phyloP scores from a whole-genome alignment of 169 alveolate species.

The Eimeria necatrix region DNA sequence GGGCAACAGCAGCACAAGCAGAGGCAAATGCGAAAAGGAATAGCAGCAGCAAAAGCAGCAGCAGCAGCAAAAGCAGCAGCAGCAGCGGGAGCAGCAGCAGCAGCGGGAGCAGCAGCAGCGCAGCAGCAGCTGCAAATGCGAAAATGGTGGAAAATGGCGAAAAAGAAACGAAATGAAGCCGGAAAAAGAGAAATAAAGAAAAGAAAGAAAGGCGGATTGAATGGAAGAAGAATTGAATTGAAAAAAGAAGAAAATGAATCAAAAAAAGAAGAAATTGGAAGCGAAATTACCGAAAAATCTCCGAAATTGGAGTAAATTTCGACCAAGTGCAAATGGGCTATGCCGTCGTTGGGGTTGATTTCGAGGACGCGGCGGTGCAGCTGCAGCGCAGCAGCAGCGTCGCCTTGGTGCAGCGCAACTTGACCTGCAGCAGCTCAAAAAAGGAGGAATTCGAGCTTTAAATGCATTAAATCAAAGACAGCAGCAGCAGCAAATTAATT shows the following conservation, averaged over 20 bases:
- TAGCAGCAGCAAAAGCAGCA: background rate
- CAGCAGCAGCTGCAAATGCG: background rate
- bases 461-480: no score
- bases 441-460: background rate
- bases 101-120: background rate
- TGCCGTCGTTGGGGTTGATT: conserved; percentile 66
- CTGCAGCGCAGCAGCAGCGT: background rate
- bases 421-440: conserved; percentile 31
- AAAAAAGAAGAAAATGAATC: background rate
- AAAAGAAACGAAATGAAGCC: background rate
- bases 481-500: no score
- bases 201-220: background rate
- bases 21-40: background rate
- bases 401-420: conserved; percentile 66
- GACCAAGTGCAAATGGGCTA: conserved; percentile 61
- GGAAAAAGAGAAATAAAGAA: background rate
- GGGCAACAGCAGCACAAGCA: background rate
- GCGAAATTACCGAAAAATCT: background rate
- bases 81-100: background rate
- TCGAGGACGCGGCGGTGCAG: conserved; percentile 27
- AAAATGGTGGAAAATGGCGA: background rate
- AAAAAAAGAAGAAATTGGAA: background rate
- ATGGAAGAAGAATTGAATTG: background rate
- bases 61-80: background rate
- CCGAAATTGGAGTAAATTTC: conserved; percentile 18